phyloP scores from a whole-genome alignment of 805 yeast species.

The Suhomyces sp. region DNA sequence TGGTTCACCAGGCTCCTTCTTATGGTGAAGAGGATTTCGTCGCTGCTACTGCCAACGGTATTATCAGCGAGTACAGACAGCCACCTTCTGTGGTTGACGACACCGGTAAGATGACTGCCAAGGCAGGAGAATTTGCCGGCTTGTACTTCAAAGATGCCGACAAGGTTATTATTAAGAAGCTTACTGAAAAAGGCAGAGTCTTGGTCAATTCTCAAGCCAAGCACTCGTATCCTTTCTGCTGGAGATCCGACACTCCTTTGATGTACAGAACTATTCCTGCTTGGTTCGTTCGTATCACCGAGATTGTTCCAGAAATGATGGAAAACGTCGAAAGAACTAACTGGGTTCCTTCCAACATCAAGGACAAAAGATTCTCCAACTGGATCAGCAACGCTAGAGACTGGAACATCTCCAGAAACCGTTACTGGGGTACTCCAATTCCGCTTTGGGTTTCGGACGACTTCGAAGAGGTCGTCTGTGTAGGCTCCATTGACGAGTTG shows the following conservation, averaged over 20 bases:
- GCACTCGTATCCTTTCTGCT: conserved; percentile 99
- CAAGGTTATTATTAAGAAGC: conserved; percentile 77
- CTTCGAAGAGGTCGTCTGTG: conserved; percentile 85
- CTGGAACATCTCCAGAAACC: conserved; percentile 97
- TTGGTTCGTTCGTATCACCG: conserved; percentile 92
- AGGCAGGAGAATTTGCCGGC: conserved; percentile 74
- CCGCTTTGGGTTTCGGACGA: conserved; percentile 98
- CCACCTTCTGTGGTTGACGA: conserved; percentile 98
- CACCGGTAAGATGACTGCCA: conserved; percentile 75
- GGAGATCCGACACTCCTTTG: conserved; percentile 99
- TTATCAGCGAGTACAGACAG: conserved; percentile 60
- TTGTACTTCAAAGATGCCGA: conserved; percentile 95
- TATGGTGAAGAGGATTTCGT: conserved; percentile 98
- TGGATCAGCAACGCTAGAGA: conserved; percentile 99
- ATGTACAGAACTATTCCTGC: conserved; percentile 96
- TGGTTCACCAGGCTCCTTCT: conserved; percentile 97
- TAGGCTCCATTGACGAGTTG: conserved; percentile 88
- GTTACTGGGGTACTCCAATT: conserved; percentile 99
- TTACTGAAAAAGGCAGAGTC: conserved; percentile 74
- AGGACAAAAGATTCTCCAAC: conserved; percentile 93
- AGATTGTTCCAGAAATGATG: conserved; percentile 85
- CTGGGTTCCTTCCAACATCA: conserved; percentile 92
- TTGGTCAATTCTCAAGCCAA: conserved; percentile 77
- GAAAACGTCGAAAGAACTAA: conserved; percentile 78
- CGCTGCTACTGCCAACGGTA: conserved; percentile 72